Evolutionary conservation across 768 basidiomycete species (phyloP), one percentile per base, ranked within the genome.

Genomic region (Hortiboletus campestris): DNA sequence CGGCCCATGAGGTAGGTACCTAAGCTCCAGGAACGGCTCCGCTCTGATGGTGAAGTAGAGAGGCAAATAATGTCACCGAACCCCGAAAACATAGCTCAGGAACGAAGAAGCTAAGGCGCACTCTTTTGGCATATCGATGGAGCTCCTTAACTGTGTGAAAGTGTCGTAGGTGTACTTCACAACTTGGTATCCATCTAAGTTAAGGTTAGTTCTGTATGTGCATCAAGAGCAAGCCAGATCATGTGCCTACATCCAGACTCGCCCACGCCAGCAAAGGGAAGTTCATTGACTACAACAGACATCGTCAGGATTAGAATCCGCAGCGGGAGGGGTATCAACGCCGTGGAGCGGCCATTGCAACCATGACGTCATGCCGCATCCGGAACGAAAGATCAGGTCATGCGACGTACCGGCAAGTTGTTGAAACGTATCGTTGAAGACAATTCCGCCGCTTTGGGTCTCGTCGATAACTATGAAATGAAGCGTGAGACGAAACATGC

Each of bases 371-470:
- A 57, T 49, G 46, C 29, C 19, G 7, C 6, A 13, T 40, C 22
- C 39, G 25, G 31, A 22, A 43, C 31, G 25, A 25, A 39, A 45
- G 10, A 13, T 22, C 25, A 52, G 35, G 16, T 32, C 47, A 36
- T 12, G 19, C 32, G 38, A 58, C 76, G 19, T 53, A 84, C 84
- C 73, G 20, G 70, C 58, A 8, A 85, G 66, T 39, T 84, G 83
- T 58, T 78, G 76, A 67, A 86, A 72, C 0, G 78, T 79, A 55
- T 90, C 88, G 56, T 88, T 88, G 52, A 84, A 77, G 0, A 78
- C 68, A 6, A 84, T 67, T 20, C 71, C 71, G 1, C 88, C 88
- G 53, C 84, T 86, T 46, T 70, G 74, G 0, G 87, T 88, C 42
- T 73, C 70, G 17, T 75, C 69, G 47, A 84, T 60, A 46, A 89